phyloP scores from a whole-genome alignment of 176 grass and related monocot genomes.

The Phoenix roebelenii region DNA sequence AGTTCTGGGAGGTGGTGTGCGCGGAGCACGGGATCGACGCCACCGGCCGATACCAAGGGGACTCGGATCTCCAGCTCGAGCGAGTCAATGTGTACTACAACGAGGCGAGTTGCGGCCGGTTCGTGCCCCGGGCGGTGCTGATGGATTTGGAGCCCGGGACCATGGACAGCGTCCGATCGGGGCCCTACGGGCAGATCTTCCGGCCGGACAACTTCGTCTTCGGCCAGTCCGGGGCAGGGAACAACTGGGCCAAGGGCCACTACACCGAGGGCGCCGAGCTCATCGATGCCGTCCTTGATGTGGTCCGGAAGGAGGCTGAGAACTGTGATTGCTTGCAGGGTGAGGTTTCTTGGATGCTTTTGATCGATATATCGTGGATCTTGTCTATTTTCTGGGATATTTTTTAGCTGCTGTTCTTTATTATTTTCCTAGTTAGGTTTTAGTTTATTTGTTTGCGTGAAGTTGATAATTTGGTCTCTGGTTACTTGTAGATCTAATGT shows the following conservation, averaged over 20 bases:
- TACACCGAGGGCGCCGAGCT: conserved; percentile 86
- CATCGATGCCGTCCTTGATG: conserved; percentile 65
- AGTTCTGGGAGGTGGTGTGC: conserved; percentile 22
- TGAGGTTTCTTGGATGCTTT: neutral
- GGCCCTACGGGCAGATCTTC: conserved; percentile 55
- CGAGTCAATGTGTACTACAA: conserved; percentile 93
- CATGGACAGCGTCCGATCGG: conserved; percentile 72
- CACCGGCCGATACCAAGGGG: conserved; percentile 5
- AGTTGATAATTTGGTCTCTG: too few relatives aligned
- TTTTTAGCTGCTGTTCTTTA: too few relatives aligned
- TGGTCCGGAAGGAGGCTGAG: conserved; percentile 77
- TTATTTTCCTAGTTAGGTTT: too few relatives aligned
- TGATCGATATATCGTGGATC: too few relatives aligned
- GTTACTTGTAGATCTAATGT: too few relatives aligned
- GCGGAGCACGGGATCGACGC: conserved; percentile 17
- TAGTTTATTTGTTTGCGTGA: too few relatives aligned
- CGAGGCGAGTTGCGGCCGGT: conserved; percentile 73
- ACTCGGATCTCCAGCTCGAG: conserved; percentile 42
- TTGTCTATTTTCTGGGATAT: too few relatives aligned
- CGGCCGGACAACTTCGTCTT: conserved; percentile 82
- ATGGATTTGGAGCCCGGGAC: conserved; percentile 95
- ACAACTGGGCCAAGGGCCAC: conserved; percentile 83
- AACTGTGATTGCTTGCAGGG: conserved; percentile 75
- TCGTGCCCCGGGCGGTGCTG: conserved; percentile 78
- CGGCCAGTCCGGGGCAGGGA: conserved; percentile 66